A percentile compares a stretch with the other conserved stretches of the same genome.
Evolutionary conservation across 371 early-diverging fungal species (phyloP).

Genomic region (Syncephalastrum sp.): DNA sequence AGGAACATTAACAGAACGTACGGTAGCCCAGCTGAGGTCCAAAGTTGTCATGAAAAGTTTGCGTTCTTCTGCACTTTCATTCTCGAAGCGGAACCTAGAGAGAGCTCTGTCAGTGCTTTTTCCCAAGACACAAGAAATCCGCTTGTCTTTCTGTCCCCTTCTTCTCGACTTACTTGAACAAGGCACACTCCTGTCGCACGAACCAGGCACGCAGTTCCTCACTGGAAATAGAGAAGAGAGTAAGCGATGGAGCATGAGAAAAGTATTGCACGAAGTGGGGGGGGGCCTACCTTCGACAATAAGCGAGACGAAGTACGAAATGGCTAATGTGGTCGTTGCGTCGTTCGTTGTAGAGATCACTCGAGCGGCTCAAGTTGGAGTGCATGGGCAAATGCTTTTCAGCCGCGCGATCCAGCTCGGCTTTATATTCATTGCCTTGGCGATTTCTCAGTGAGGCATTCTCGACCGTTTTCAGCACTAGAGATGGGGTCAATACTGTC

Average conservation of each 20-base stretch:
- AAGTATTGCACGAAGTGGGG: too few relatives aligned
- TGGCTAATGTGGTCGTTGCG: constrained; percentile 92
- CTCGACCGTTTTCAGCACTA: constrained; percentile 85
- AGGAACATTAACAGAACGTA: constrained; percentile 13
- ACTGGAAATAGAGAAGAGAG: constrained; percentile 22
- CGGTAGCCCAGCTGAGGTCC: constrained; percentile 58
- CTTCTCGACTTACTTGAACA: constrained; percentile 67
- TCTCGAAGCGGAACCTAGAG: constrained; percentile 54
- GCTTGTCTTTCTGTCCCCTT: not conserved
- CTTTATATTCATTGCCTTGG: constrained; percentile 60
- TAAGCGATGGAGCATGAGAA: too few relatives aligned
- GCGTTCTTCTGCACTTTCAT: constrained; percentile 55
- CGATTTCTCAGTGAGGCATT: constrained; percentile 73
- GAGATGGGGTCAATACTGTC: not conserved
- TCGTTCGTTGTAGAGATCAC: constrained; percentile 65
- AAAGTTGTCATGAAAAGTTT: constrained; percentile 52
- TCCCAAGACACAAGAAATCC: too few relatives aligned
- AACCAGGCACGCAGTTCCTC: constrained; percentile 92
- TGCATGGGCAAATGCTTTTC: constrained; percentile 71
- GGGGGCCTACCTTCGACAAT: constrained; percentile 70
- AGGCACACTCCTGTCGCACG: constrained; percentile 77
- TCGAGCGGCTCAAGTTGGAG: constrained; percentile 42
- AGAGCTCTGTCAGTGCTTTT: not conserved
- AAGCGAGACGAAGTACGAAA: constrained; percentile 91
- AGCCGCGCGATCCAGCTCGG: constrained; percentile 55